Conservation (phyloP, 2,329 filamentous ascomycete species). For the Aspergillus pseudoviridinutans region DNA sequence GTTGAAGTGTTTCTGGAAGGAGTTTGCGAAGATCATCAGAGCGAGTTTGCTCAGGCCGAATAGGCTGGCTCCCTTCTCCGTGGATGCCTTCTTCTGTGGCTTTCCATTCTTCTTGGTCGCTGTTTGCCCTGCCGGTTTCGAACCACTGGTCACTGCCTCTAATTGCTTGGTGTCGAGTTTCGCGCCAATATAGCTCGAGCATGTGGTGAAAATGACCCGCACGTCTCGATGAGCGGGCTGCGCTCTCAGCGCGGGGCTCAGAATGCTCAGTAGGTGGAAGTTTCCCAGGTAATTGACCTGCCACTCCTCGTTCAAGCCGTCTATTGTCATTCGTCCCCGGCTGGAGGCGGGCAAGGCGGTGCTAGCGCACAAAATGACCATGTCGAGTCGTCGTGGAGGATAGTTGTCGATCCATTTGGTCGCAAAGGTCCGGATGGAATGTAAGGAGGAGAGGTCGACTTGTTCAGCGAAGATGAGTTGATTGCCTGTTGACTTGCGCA, state of each 20-base stretch:
- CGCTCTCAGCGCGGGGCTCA: constrained; percentile 82
- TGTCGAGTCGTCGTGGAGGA: constrained; percentile 82
- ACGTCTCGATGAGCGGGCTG: constrained; percentile 95
- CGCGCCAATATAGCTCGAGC: constrained; percentile 79
- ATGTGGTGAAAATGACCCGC: constrained; percentile 79
- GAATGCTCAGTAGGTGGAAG: constrained; percentile 87
- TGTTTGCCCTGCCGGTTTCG: not conserved
- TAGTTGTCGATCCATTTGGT: constrained; percentile 98
- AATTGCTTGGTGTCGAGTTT: constrained; percentile 52
- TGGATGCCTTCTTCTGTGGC: constrained; percentile 33
- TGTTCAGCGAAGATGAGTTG: constrained; percentile 92
- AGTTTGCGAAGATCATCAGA: constrained; percentile 80
- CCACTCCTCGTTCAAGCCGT: constrained; percentile 87
- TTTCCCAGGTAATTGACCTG: constrained; percentile 94
- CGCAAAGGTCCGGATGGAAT: constrained; percentile 87
- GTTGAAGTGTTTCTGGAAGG: constrained; percentile 89
- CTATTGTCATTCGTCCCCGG: constrained; percentile 58
- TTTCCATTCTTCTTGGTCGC: not conserved
- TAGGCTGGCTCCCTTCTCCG: constrained; percentile 36
- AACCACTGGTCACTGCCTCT: not conserved
- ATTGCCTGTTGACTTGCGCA: constrained; percentile 73
- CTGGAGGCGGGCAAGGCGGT: constrained; percentile 58
- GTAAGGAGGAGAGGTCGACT: constrained; percentile 81
- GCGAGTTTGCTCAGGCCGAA: constrained; percentile 68
- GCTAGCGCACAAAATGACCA: constrained; percentile 82